Base-by-base conservation (phyloP, 257 asterid genomes). In the Eustoma russellianum region DNA sequence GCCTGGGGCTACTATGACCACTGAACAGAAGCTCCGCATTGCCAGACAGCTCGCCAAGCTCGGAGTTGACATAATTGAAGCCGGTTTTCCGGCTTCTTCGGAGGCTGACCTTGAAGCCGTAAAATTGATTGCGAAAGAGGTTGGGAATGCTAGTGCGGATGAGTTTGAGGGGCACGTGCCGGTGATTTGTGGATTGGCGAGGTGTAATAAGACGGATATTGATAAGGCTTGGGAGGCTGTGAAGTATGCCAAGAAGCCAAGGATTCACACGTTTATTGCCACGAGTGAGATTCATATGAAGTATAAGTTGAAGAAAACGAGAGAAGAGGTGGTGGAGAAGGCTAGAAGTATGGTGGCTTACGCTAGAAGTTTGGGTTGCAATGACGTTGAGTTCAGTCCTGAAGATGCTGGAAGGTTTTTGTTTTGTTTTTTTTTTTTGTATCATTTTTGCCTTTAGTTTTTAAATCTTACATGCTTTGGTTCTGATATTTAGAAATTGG, bases 351-450 rank as follows among this genome's bases (percentile, higher is more conserved):
- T 88, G 98, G 97, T 92, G 19, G 79, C 83, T 24, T 81, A 77
- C 63, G 98, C 94, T 9, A 66, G 94, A 79, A 83, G 90, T 49
- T 71, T 92, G 78, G 98, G 98, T 1, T 88, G 97, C 52, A 40
- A 61, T 6, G 99, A 92, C 52, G 97, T 88, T n/a, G 99, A 92
- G 33, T 92, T 92, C 54, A 92, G 99, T 68, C 97, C 95, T 0
- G 99, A 92, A 77, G 99, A 88, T 64, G 99, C 95, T 41, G 99
- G 95, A 78, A 92, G 99, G 99, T 91, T 62, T 62, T 41, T 47
- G 53, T 28, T 13, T 41, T 33, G n/a, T 9, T 0, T 35, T 52
- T 10, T 51, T 52, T n/a, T 33, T 33, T 35, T 53, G 19, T 6
- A 38, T 12, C 16, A 38, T 9, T 38, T 40, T 38, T 11, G n/a